Conservation (phyloP, 257 asterid species). For the Solanum gandarillasii region DNA sequence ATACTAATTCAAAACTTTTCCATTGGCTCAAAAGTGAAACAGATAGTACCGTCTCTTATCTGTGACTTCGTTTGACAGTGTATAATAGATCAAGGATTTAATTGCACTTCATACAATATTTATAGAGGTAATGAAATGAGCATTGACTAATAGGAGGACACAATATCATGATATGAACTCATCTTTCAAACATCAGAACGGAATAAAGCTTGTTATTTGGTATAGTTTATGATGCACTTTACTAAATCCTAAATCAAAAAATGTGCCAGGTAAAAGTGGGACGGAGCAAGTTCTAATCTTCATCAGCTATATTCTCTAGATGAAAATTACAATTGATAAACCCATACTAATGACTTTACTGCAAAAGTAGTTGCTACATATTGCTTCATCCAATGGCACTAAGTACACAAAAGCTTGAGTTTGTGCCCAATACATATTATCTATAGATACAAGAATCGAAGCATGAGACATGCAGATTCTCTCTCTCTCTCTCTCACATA, state of each 20-base stretch:
- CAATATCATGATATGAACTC: background rate
- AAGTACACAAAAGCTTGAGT: background rate
- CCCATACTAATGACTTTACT: background rate
- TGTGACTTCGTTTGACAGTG: background rate
- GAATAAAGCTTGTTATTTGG: background rate
- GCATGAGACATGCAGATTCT: background rate
- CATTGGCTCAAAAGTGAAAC: background rate
- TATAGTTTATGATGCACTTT: background rate
- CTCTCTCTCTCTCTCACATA: background rate
- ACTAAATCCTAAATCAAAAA: background rate
- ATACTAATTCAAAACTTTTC: slow-evolving; percentile 6
- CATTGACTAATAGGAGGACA: background rate
- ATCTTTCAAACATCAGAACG: background rate
- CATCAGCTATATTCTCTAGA: background rate
- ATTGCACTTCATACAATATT: background rate
- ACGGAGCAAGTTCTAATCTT: background rate
- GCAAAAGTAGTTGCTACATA: background rate
- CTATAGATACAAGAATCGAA: background rate
- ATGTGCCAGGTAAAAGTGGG: background rate
- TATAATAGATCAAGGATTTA: background rate
- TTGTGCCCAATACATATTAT: background rate
- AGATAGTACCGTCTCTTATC: background rate
- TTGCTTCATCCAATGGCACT: background rate
- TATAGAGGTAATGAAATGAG: background rate
- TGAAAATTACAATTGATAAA: background rate